Percentiles rank a stretch among this genome's conserved stretches.
Evolutionary conservation across 345 rosid species (phyloP).

Genomic region (Populus ilicifolia): DNA sequence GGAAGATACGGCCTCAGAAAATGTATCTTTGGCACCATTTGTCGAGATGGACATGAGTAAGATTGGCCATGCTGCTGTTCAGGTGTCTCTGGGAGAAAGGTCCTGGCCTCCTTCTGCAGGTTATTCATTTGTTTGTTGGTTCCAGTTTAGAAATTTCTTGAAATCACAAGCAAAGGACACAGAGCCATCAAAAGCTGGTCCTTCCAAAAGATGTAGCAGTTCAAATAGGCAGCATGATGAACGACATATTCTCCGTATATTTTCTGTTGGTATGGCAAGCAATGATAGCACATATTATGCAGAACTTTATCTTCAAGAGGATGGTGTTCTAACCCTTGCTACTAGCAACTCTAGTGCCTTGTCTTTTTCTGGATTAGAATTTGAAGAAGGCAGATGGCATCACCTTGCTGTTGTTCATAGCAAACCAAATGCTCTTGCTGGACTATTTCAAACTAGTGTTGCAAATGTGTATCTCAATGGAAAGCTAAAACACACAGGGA

Average conservation of each 20-base stretch:
- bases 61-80: constrained; percentile 92
- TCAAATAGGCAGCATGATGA: constrained; percentile 57
- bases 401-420: constrained; percentile 99
- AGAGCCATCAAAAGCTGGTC: constrained; percentile 55
- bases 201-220: constrained; percentile 45
- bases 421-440: constrained; percentile 99
- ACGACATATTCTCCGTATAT: constrained; percentile 59
- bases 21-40: constrained; percentile 89
- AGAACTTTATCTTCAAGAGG: constrained; percentile 91
- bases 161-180: constrained; percentile 60
- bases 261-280: constrained; percentile 89
- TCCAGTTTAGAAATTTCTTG: constrained; percentile 75
- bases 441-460: constrained; percentile 96
- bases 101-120: constrained; percentile 99
- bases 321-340: constrained; percentile 90
- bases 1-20: constrained; percentile 78
- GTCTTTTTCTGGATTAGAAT: constrained; percentile 90
- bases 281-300: constrained; percentile 71
- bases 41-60: constrained; percentile 96
- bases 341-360: constrained; percentile 86
- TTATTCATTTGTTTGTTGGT: constrained; percentile 98
- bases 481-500: constrained; percentile 93
- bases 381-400: constrained; percentile 97
- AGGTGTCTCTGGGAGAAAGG: constrained; percentile 97
- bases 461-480: constrained; percentile 97